phyloP scores from a whole-genome alignment of 1,284 basidiomycete species.

The Inonotus hispidus region DNA sequence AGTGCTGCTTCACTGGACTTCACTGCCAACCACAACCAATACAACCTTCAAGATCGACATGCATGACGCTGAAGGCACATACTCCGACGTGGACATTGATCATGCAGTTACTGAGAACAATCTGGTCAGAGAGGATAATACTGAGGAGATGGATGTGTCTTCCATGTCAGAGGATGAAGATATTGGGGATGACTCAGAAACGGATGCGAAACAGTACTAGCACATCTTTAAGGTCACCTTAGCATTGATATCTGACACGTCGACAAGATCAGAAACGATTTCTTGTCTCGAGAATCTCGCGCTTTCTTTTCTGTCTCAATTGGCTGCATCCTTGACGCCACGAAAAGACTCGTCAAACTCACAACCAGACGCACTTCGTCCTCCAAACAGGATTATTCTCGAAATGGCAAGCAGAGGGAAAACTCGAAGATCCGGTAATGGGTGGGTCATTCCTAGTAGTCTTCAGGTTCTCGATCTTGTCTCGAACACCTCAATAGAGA shows the following conservation, averaged over 20 bases:
- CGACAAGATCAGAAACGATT: constrained; percentile 7
- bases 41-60: background rate
- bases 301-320: constrained; percentile 48
- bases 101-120: background rate
- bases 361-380: background rate
- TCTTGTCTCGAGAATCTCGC: constrained; percentile 44
- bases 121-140: background rate
- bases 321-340: constrained; percentile 27
- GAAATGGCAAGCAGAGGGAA: constrained; percentile 29
- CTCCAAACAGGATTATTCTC: constrained; percentile 24
- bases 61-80: background rate
- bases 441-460: constrained; percentile 20
- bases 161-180: background rate
- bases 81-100: background rate
- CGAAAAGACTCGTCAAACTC: background rate
- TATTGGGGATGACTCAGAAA: background rate
- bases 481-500: constrained; percentile 1
- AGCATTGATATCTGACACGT: background rate
- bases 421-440: constrained; percentile 16
- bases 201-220: background rate
- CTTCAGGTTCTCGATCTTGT: background rate
- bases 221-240: background rate
- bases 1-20: background rate
- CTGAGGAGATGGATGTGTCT: background rate
- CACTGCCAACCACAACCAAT: no score